Evolutionary conservation across 352 stramenopile genomes (phyloP), one percentile per base, ranked within the genome.

Genomic region (Phytophthora agathidicida): DNA sequence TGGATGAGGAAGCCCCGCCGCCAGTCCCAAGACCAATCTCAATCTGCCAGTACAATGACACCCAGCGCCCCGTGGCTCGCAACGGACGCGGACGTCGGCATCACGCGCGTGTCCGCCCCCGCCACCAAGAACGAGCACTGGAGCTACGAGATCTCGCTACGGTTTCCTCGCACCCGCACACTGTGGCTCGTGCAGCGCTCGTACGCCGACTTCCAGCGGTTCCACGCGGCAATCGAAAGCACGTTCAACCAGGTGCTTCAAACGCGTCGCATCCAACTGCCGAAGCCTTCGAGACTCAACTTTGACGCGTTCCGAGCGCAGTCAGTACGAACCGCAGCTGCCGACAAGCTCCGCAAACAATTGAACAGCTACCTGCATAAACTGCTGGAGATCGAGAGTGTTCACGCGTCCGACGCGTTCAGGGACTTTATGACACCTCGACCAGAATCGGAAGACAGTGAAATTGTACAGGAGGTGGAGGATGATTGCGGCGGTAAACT

Each of bases 281-380:
- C 78, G n/a, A 67, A 66, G n/a, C 68, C 73, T 0, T 59, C 75
- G 41, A 39, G 68, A 17, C 60, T 80, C 35, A 61, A 58, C 3
- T 83, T 65, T 66, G 71, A 71, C 56, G 46, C 71, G 6, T 65
- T 78, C 6, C 51, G 51, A 37, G 57, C 62, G 17, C 42, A 58
- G 31, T 37, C 56, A 5, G 36, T 27, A 0, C 62, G 71, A 1
- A 61, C 73, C 22, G 31, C 55, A 16, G 56, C 68, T 7, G 60
- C 75, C 3, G 56, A 73, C 48, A 73, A 76, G 17, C 64, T 84
- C 22, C 58, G 67, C n/a, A 54, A 65, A 20, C 71, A 80, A 48
- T 61, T 90, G 23, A 90, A 88, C 51, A 55, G 65, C 22, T 90
- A 90, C 38, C 39, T 90, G 51, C 80, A 81, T 54, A 74, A 77